Percentiles rank a stretch among this genome's conserved stretches.
Conservation (phyloP, 176 grass and related monocot species). For the Paspalum vaginatum region DNA sequence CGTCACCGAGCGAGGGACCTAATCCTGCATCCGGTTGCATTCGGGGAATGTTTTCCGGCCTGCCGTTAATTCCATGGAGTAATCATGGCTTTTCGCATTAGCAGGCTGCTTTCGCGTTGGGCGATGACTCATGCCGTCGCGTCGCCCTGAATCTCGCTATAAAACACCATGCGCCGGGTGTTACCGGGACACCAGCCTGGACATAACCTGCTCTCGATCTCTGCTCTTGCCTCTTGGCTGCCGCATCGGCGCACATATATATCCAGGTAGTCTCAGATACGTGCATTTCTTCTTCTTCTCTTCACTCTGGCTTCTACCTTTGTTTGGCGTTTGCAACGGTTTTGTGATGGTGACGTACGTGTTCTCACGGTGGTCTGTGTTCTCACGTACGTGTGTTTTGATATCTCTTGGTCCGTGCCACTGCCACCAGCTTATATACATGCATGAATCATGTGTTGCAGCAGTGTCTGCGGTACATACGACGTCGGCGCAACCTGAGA, state of each 20-base stretch:
- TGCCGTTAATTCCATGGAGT: constrained; percentile 48
- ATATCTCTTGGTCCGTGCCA: too few relatives aligned
- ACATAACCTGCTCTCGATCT: neutral
- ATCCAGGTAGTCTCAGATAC: constrained; percentile 45
- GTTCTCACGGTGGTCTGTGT: too few relatives aligned
- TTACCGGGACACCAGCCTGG: constrained; percentile 25
- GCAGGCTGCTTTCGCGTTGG: constrained; percentile 17
- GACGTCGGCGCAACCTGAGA: too few relatives aligned
- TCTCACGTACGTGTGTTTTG: too few relatives aligned
- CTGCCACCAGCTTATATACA: neutral
- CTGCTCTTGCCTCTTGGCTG: neutral
- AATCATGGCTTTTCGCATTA: constrained; percentile 45
- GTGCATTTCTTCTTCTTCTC: neutral
- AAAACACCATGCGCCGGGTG: constrained; percentile 26
- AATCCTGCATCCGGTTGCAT: constrained; percentile 24
- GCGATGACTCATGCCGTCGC: constrained; percentile 20
- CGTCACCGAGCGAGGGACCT: constrained; percentile 13
- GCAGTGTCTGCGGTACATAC: neutral
- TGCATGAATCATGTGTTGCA: constrained; percentile 22
- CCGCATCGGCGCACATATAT: constrained; percentile 11
- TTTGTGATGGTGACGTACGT: constrained; percentile 18
- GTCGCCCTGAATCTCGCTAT: constrained; percentile 9
- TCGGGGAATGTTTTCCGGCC: neutral
- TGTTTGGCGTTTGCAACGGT: constrained; percentile 17
- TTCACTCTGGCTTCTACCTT: neutral